phyloP scores from a whole-genome alignment of 371 early-diverging fungal genomes.

The Choanephora cucurbitarum region DNA sequence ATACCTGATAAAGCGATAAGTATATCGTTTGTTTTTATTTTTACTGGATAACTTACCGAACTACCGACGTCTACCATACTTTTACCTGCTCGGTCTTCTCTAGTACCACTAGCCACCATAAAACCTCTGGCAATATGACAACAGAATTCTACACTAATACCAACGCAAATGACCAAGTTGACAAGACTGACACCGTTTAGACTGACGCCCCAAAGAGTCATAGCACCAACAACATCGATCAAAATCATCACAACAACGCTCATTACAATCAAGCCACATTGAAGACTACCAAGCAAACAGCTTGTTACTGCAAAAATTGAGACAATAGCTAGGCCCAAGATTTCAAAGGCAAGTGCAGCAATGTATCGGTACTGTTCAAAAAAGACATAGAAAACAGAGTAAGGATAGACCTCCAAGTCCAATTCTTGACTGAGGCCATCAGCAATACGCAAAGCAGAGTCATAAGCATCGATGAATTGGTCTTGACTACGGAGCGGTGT shows the following conservation, averaged over 20 bases:
- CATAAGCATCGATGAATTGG: constrained; percentile 70
- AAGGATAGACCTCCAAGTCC: constrained; percentile 64
- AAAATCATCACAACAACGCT: constrained; percentile 65
- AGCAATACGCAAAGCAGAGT: constrained; percentile 67
- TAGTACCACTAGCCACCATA: constrained; percentile 51
- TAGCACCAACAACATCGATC: constrained; percentile 66
- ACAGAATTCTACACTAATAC: constrained; percentile 80
- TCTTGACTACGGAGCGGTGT: constrained; percentile 64
- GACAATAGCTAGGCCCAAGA: constrained; percentile 57
- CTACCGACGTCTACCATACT: constrained; percentile 70
- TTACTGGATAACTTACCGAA: constrained; percentile 48
- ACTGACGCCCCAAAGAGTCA: constrained; percentile 67
- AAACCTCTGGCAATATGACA: constrained; percentile 72
- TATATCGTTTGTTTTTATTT: background rate
- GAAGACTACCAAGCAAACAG: constrained; percentile 56
- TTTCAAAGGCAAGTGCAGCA: constrained; percentile 54
- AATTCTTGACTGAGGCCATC: constrained; percentile 49
- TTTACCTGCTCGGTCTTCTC: constrained; percentile 49
- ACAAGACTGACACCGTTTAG: constrained; percentile 77
- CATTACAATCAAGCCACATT: constrained; percentile 64
- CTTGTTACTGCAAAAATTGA: constrained; percentile 65
- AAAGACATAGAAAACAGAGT: constrained; percentile 77
- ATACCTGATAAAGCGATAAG: constrained; percentile 46
- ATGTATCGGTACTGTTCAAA: constrained; percentile 78
- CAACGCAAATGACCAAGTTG: constrained; percentile 75